Percentiles rank a stretch among this genome's conserved stretches.
Conservation (phyloP, 2,329 filamentous ascomycete species). For the Sclerotinia trifoliorum region DNA sequence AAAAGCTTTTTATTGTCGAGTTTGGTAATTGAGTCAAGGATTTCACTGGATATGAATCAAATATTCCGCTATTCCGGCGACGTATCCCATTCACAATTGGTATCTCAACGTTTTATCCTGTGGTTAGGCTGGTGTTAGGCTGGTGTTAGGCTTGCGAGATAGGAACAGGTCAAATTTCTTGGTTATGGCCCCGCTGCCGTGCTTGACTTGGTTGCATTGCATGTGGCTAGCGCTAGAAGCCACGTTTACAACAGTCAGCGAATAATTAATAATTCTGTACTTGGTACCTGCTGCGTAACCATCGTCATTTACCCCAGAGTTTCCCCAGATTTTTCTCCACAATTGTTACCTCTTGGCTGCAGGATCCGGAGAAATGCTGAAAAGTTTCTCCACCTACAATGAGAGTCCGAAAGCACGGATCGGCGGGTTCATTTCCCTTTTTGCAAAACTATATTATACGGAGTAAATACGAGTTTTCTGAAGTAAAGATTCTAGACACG, state of each 20-base stretch:
- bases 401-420: background rate
- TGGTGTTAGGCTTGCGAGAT: background rate
- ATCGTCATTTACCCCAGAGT: background rate
- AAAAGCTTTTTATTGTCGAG: background rate
- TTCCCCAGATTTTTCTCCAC: background rate
- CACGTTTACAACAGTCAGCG: background rate
- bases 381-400: conserved; percentile 16
- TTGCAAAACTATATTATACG: background rate
- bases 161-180: background rate
- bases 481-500: background rate
- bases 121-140: background rate
- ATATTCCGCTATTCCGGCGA: background rate
- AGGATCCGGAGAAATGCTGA: background rate
- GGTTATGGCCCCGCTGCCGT: background rate
- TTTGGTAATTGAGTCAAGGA: background rate
- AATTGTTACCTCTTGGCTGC: background rate
- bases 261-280: background rate
- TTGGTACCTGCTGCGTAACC: background rate
- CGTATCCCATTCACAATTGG: background rate
- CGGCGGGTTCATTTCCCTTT: background rate
- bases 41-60: background rate
- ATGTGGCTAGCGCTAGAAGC: background rate
- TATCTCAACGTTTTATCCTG: background rate
- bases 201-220: background rate
- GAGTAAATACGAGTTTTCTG: background rate